Evolutionary conservation across 208 protist genomes (phyloP).

Genomic region (Leishmania aethiopica): DNA sequence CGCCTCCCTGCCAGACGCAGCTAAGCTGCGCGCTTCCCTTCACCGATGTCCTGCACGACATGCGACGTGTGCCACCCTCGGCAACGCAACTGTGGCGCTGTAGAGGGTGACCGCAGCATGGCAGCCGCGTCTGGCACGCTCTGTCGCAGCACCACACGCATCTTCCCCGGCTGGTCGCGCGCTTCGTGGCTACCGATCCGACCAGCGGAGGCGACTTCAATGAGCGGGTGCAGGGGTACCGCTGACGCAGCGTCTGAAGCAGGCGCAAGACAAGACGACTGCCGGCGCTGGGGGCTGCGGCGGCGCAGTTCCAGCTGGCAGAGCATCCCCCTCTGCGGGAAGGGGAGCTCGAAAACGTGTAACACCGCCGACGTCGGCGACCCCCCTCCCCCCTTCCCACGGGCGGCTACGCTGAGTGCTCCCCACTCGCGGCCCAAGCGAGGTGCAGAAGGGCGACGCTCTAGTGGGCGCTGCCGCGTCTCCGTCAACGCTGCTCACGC

Average conservation of each 20-base stretch:
- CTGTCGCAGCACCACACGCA: constrained; percentile 12
- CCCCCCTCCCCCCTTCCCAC: too few species aligned
- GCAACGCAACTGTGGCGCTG: neutral
- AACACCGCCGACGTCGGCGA: too few species aligned
- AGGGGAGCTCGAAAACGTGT: too few species aligned
- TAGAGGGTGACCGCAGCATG: neutral
- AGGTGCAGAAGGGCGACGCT: too few species aligned
- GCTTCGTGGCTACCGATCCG: constrained; percentile 11
- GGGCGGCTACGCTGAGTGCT: too few species aligned
- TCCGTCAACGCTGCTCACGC: neutral
- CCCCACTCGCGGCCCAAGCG: too few species aligned
- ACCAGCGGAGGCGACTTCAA: constrained; percentile 14
- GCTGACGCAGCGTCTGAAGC: constrained; percentile 5
- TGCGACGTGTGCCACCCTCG: constrained; percentile 10
- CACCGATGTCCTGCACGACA: constrained; percentile 39
- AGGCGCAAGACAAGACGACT: too few species aligned
- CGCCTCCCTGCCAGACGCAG: constrained; percentile 37
- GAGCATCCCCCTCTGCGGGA: neutral
- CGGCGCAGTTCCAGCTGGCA: too few species aligned
- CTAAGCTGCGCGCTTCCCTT: constrained; percentile 57
- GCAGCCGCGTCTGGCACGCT: neutral
- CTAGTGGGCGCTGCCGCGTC: too few species aligned
- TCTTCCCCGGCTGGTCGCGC: constrained; percentile 16
- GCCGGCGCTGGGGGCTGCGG: too few species aligned
- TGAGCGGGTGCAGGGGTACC: constrained; percentile 12